Base-by-base conservation (phyloP, 2,329 filamentous ascomycete species). In the Xylaria multiplex region DNA sequence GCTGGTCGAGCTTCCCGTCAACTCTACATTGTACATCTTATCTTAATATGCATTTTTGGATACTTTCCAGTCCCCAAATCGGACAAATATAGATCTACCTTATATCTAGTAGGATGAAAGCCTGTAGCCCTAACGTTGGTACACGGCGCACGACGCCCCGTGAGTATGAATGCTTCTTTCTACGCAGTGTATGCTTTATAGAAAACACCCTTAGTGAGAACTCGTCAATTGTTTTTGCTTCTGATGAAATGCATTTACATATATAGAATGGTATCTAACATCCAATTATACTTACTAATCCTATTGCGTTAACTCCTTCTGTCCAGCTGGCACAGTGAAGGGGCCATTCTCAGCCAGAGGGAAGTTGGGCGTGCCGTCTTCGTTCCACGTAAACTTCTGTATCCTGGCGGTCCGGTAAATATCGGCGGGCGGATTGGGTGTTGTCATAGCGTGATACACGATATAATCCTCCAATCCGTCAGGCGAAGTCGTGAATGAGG, bases 401-500 rank as follows among this genome's bases (percentile, higher is more conserved):
- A 77, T 74, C 16, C 78, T 66, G 4, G 72, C 71, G 1, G 77
- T 79, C 6, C 77, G 75, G 60, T 75, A 78, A 5, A 79, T 56
- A 35, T 78, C 71, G 4, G 75, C 70, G 0, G 71, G 65, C 0
- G 77, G 77, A 22, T 78, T 73, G 3, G 76, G 48, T 13, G 77
- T 79, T 7, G 77, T 79, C 69, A 76, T 71, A 0, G 77, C 78
- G 52, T 79, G 77, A 59, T 78, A 79, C 7, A 79, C 77, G 8
- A 79, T 62, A 40, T 78, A 79, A 49, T 76, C 52, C 61, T 79
- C 76, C 16, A 65, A 67, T 13, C 75, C 75, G 60, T 79, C 77
- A 4, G 77, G 77, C 7, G 76, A 78, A 14, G 74, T 76, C 22
- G 72, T 75, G 67, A 76, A 79, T 64, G 75, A 78, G 2, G 78